Base-by-base conservation (phyloP, 1,284 basidiomycete genomes). In the Ustilago loliicola region DNA sequence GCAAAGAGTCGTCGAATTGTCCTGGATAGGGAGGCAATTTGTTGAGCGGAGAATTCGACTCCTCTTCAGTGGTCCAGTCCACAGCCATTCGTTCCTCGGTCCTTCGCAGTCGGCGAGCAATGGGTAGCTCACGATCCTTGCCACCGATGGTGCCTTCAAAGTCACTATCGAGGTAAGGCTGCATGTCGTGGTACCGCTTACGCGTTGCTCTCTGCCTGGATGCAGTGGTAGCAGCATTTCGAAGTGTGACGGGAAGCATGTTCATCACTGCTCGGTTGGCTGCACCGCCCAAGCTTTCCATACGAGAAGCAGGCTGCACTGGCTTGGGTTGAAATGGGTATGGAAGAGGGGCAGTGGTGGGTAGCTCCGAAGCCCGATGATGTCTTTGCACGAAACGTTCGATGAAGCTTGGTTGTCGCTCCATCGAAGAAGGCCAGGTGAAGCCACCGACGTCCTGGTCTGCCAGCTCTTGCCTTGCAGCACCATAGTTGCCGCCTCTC, bases 141-240 rank as follows among this genome's bases (percentile, higher is more conserved):
- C 45, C 79, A 38, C 80, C 80, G 34, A 82, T 82, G 2, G 80
- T 82, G 8, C 80, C 80, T 42, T 82, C 80, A 51, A 79, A 82
- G 54, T 82, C 80, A 30, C 75, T 79, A 51, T 80, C 80, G 51
- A 73, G 62, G n/a, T 72, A 63, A 1, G 72, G 56, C 48, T 71
- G 76, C 59, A 66, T 69, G 27, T 67, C 68, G 50, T 66, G 32
- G 42, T 76, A 76, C 3, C 73, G 58, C 53, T 66, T 70, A 2
- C 67, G 27, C 17, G 73, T 76, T 0, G 60, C 64, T 10, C 73
- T 40, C 25, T 71, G 73, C 23, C 73, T 55, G 9, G 73, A 76
- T 10, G 74, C 69, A 1, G 74, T 72, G 3, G 66, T 77, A 4
- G 70, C 75, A 30, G 70, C 75, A 21, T 72, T 72, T 10, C 70